phyloP scores from a whole-genome alignment of 768 basidiomycete genomes.

The Pulveroboletus sp. region DNA sequence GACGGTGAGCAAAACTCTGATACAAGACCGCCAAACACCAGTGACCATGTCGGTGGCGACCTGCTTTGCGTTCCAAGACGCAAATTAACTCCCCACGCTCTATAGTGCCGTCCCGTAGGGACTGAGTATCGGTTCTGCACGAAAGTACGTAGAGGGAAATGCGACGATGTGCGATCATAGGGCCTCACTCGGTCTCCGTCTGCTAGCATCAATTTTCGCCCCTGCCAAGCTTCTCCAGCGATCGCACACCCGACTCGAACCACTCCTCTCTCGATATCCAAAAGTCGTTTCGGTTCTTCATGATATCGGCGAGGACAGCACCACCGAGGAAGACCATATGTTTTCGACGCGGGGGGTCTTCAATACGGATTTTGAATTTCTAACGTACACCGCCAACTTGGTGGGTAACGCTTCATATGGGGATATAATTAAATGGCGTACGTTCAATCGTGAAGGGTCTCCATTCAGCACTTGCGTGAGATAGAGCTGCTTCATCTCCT shows the following conservation, averaged over 20 bases:
- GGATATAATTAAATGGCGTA: constrained; percentile 38
- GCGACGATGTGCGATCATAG: neutral
- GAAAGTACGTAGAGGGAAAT: neutral
- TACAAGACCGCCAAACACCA: too few species aligned
- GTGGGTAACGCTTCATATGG: neutral
- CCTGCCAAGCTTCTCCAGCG: constrained; percentile 84
- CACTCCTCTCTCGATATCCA: constrained; percentile 95
- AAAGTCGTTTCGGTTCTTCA: constrained; percentile 92
- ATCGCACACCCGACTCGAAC: constrained; percentile 81
- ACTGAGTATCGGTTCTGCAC: neutral
- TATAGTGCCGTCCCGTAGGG: too few species aligned
- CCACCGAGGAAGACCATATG: constrained; percentile 99
- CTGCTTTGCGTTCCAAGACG: too few species aligned
- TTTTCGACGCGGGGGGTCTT: constrained; percentile 96
- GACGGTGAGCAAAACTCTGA: too few species aligned
- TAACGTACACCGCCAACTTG: constrained; percentile 27
- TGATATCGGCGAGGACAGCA: constrained; percentile 97
- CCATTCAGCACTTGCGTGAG: constrained; percentile 83
- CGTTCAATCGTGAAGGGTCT: constrained; percentile 80
- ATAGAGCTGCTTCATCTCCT: constrained; percentile 99
- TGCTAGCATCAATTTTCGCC: constrained; percentile 39
- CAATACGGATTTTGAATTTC: constrained; percentile 99
- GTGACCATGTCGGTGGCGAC: too few species aligned
- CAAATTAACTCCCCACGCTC: too few species aligned
- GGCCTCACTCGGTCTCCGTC: neutral